Evolutionary conservation across 2,329 filamentous ascomycete species (phyloP).

Genomic region (Herpotrichia juniperi): DNA sequence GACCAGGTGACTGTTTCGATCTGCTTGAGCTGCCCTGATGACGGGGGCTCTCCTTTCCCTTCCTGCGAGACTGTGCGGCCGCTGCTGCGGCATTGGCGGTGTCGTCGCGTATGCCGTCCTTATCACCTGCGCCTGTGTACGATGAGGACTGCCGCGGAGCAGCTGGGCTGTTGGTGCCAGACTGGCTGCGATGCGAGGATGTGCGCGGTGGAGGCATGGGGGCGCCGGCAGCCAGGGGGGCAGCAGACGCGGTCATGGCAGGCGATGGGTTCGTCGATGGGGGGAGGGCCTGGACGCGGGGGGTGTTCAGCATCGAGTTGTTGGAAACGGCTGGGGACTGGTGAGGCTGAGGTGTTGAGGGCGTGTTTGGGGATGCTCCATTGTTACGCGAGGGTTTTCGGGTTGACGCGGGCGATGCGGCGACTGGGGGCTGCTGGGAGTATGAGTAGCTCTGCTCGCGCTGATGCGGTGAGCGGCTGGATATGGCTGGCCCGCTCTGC

Average conservation of each 20-base stretch:
- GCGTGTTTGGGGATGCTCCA: constrained; percentile 49
- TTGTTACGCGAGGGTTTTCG: constrained; percentile 50
- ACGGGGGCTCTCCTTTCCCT: constrained; percentile 54
- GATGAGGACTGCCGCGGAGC: constrained; percentile 22
- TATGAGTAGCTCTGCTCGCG: constrained; percentile 35
- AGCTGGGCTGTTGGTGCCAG: constrained; percentile 36
- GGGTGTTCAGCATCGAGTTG: constrained; percentile 45
- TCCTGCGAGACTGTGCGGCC: constrained; percentile 51
- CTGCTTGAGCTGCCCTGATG: constrained; percentile 35
- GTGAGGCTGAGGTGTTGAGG: constrained; percentile 41
- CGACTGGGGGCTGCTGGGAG: constrained; percentile 14
- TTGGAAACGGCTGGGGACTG: constrained; percentile 41
- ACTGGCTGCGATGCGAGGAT: constrained; percentile 69
- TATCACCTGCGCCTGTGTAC: constrained; percentile 10
- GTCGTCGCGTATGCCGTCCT: constrained; percentile 22
- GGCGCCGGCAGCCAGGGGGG: constrained; percentile 59
- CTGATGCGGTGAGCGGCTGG: constrained; percentile 35
- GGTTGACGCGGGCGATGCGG: constrained; percentile 42
- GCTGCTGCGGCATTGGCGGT: constrained; percentile 25
- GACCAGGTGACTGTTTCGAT: constrained; percentile 40
- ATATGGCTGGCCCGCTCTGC: constrained; percentile 29
- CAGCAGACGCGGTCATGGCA: constrained; percentile 56
- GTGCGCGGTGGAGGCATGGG: constrained; percentile 79
- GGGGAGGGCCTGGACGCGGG: constrained; percentile 51
- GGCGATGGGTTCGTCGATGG: constrained; percentile 51